phyloP scores from a whole-genome alignment of 768 basidiomycete species.

The Tylopilus sp. region DNA sequence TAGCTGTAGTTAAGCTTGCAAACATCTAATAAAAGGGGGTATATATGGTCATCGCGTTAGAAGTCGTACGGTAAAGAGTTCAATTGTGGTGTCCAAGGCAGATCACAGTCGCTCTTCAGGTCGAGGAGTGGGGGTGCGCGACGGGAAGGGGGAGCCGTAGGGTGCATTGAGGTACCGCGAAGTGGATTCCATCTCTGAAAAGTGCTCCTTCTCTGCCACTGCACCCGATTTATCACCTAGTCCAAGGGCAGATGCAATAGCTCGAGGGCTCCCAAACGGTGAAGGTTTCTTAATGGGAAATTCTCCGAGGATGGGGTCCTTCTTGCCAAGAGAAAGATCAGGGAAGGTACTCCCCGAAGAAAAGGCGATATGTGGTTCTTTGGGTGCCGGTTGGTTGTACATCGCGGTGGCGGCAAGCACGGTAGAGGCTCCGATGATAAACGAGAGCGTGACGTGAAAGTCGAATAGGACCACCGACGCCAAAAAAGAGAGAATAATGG shows the following conservation, averaged over 20 bases:
- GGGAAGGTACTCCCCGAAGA: conserved; percentile 38
- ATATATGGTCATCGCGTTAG: conserved; percentile 34
- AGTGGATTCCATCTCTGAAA: conserved; percentile 41
- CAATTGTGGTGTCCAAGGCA: conserved; percentile 13
- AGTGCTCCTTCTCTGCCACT: conserved; percentile 31
- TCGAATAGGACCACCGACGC: conserved; percentile 90
- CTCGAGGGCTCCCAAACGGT: conserved; percentile 48
- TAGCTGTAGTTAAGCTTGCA: conserved; percentile 32
- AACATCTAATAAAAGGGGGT: conserved; percentile 33
- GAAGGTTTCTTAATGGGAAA: conserved; percentile 46
- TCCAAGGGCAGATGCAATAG: conserved; percentile 49
- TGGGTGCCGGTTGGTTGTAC: conserved; percentile 75
- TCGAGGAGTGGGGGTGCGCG: conserved; percentile 45
- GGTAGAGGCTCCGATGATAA: conserved; percentile 80
- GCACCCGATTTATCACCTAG: conserved; percentile 31
- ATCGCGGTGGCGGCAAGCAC: conserved; percentile 90
- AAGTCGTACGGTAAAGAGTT: conserved; percentile 32
- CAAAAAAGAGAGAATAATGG: conserved; percentile 93
- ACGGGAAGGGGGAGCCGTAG: conserved; percentile 48
- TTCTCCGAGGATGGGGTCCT: conserved; percentile 60
- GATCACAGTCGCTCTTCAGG: conserved; percentile 32
- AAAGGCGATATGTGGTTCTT: conserved; percentile 33
- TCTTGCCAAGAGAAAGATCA: conserved; percentile 43
- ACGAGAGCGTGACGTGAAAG: conserved; percentile 82
- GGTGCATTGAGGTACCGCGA: conserved; percentile 46